A percentile compares a stretch with the other conserved stretches of the same genome.
phyloP scores from a whole-genome alignment of 305 asterid genomes.

The Solanum hybrid region DNA sequence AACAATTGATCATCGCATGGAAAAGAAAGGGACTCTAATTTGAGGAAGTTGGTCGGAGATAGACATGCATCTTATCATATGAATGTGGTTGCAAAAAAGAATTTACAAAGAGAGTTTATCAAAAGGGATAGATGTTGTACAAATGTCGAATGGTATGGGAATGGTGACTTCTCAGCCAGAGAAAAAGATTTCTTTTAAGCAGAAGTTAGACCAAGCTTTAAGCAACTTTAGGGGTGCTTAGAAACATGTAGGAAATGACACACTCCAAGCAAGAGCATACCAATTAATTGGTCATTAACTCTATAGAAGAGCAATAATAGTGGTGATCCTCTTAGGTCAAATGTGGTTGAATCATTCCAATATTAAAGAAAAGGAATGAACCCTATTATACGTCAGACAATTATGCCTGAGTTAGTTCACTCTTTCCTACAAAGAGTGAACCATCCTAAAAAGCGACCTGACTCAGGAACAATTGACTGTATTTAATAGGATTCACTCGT shows the following conservation, averaged over 20 bases:
- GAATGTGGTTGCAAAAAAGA: neutral
- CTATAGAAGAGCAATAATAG: neutral
- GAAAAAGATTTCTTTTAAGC: neutral
- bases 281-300: neutral
- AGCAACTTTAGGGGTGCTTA: neutral
- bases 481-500: neutral
- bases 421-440: neutral
- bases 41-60: neutral
- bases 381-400: neutral
- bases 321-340: neutral
- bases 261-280: neutral
- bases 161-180: neutral
- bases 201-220: neutral
- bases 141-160: neutral
- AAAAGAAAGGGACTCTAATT: neutral
- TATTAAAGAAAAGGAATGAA: neutral
- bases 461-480: neutral
- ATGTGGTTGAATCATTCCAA: neutral
- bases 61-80: neutral
- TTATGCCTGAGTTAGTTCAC: fast-evolving
- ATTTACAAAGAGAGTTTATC: neutral
- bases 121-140: neutral
- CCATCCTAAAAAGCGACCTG: neutral
- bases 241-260: neutral
- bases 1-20: neutral